Base-by-base conservation (phyloP, 2,329 filamentous ascomycete species). In the Fusarium oxysporum region DNA sequence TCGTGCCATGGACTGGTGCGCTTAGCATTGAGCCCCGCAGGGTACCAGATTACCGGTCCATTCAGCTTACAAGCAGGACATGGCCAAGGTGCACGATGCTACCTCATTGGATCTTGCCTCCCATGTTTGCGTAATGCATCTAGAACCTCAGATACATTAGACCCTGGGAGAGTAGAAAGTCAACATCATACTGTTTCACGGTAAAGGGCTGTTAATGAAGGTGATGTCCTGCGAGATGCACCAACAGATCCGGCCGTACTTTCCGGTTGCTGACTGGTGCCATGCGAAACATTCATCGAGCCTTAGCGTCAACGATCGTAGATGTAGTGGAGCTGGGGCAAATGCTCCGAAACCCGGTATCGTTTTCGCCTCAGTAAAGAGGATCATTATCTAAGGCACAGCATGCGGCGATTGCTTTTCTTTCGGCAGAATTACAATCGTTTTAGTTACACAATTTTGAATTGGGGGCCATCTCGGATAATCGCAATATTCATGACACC, bases 201-300 rank as follows among this genome's bases (percentile, higher is more conserved):
- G 3, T 17, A 19, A 21, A 48, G n/a, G 30, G 4, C 7, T 13
- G 40, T 57, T 45, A 9, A 21, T 8, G 1, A 21, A 38, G 8
- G 19, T 3, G n/a, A 32, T 25, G 12, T 9, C 21, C n/a, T 44
- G 28, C 21, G 4, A 35, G 14, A 17, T 35, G 23, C 19, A 48
- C 54, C 40, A 30, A 48, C 6, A 8, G 19, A 35, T 35, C 40
- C 30, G 54, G 40, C 54, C 54, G 54, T 6, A 57, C 30, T n/a
- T n/a, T n/a, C 40, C 54, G 54, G 19, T 6, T 3, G 32, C 1
- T 6, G 2, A 17, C 13, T 25, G 0, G 1, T 17, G 17, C 32
- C 13, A 53, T 37, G 33, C 28, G 19, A 38, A 41, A 32, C 35
- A 14, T 14, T 6, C 19, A 38, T 16, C 14, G 23, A 38, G 13